phyloP scores from a whole-genome alignment of 257 asterid species.

The Lithospermum erythrorhizon region DNA sequence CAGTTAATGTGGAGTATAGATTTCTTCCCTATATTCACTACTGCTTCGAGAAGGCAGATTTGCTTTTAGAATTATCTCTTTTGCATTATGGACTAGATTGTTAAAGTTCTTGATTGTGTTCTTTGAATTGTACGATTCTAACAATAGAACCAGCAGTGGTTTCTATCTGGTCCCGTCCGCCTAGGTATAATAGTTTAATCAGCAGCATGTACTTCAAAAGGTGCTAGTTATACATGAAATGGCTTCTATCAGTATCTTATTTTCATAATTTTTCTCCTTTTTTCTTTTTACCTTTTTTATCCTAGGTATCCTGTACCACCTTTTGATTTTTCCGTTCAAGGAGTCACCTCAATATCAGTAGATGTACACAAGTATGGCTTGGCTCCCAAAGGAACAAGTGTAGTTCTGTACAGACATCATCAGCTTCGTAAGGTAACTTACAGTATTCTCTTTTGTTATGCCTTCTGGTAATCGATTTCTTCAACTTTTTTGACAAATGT shows the following conservation, averaged over 20 bases:
- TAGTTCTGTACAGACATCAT: conserved; percentile 75
- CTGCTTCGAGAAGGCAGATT: not conserved
- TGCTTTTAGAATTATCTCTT: too few relatives aligned
- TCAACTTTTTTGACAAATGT: not conserved
- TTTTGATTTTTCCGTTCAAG: conserved; percentile 81
- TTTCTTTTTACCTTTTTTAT: conserved; percentile 2
- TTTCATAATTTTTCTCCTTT: not conserved
- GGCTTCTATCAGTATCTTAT: not conserved
- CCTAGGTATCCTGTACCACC: conserved; percentile 87
- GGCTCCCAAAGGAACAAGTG: conserved; percentile 99
- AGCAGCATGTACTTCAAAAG: not conserved
- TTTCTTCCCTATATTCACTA: not conserved
- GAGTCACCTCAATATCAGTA: conserved; percentile 90
- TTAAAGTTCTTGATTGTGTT: too few relatives aligned
- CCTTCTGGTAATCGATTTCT: not conserved
- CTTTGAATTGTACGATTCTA: not conserved
- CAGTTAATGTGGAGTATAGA: too few relatives aligned
- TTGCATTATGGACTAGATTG: too few relatives aligned
- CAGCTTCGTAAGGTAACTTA: conserved; percentile 71
- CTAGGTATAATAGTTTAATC: not conserved
- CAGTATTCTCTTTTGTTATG: not conserved
- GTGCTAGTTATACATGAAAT: not conserved
- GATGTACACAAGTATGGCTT: conserved; percentile 98
- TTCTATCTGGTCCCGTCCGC: not conserved
- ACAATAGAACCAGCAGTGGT: not conserved